These are phyloP conservation scores for Rhodotorula sp. DNA, from an alignment of 1,284 basidiomycete species.

Conservation along the genomic window DNA sequence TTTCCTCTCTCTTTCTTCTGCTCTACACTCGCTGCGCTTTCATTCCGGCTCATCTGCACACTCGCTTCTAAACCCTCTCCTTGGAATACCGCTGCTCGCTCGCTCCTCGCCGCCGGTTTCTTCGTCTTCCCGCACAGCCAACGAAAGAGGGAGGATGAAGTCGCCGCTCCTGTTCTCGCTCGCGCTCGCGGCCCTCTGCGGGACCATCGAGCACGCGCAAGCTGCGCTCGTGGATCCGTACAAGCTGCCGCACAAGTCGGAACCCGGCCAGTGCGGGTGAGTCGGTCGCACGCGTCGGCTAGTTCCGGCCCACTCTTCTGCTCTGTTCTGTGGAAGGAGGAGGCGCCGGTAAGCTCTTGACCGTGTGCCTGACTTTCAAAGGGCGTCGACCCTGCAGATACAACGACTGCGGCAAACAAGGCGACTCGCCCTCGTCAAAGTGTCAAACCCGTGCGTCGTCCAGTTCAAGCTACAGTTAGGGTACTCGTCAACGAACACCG, in stretches of 20 bases:
- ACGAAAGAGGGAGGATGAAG: not conserved
- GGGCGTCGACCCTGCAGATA: slow-evolving; percentile 23
- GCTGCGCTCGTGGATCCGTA: slow-evolving; percentile 24
- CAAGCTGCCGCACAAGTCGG: slow-evolving; percentile 24
- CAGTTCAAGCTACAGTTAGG: not conserved
- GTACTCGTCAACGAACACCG: not conserved
- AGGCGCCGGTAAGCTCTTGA: too few relatives aligned
- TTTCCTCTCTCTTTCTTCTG: not conserved
- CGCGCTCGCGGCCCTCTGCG: slow-evolving; percentile 2
- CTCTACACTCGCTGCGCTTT: not conserved
- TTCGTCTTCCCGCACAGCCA: not conserved
- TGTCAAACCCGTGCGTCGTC: slow-evolving; percentile 25
- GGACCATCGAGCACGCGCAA: not conserved
- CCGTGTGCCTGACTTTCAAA: too few relatives aligned
- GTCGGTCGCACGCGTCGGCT: not conserved
- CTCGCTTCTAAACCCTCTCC: not conserved
- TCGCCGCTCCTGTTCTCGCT: slow-evolving; percentile 5
- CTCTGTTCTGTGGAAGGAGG: too few relatives aligned
- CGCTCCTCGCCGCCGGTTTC: too few relatives aligned
- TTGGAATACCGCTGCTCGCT: not conserved
- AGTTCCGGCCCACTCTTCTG: not conserved
- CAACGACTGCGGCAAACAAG: slow-evolving; percentile 32
- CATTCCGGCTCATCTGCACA: too few relatives aligned
- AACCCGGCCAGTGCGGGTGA: slow-evolving; percentile 29
- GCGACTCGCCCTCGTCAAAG: slow-evolving; percentile 17